phyloP scores from a whole-genome alignment of 805 yeast genomes.

The Metschnikowia arizonensis region DNA sequence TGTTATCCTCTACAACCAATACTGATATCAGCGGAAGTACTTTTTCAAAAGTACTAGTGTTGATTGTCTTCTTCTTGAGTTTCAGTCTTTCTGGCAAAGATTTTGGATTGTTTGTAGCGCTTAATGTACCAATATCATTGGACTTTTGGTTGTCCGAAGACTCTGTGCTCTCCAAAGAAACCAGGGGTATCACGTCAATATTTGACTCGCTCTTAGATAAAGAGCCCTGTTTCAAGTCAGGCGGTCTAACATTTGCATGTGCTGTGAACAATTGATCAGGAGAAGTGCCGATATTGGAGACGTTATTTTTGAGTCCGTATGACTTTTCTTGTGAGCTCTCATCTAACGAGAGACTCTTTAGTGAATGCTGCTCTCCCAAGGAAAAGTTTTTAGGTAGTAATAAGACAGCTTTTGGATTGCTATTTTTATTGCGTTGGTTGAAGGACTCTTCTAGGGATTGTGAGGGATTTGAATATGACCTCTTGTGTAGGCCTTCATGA shows the following conservation, averaged over 20 bases:
- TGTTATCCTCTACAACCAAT: slow-evolving; percentile 92
- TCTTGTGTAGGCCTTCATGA: slow-evolving; percentile 20
- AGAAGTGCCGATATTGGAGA: slow-evolving; percentile 19
- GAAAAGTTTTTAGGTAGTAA: slow-evolving; percentile 48
- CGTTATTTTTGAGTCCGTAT: slow-evolving; percentile 10
- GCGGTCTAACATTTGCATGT: background rate
- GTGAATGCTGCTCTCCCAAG: slow-evolving; percentile 21
- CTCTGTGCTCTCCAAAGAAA: background rate
- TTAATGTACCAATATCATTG: background rate
- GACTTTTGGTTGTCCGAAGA: slow-evolving; percentile 1
- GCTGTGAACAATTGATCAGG: background rate
- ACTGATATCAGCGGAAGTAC: slow-evolving; percentile 89
- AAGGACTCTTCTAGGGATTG: slow-evolving; percentile 19
- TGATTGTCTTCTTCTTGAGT: slow-evolving; percentile 15
- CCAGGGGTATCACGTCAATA: slow-evolving; percentile 2
- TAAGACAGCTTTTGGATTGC: slow-evolving; percentile 43
- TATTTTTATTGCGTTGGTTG: slow-evolving; percentile 9
- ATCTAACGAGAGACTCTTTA: slow-evolving; percentile 24
- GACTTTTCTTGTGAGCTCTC: slow-evolving; percentile 6
- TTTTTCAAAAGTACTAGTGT: slow-evolving; percentile 43
- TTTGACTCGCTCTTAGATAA: background rate
- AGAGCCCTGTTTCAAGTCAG: background rate
- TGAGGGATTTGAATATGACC: slow-evolving; percentile 35
- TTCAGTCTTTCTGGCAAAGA: slow-evolving; percentile 2
- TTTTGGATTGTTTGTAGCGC: background rate